phyloP scores from a whole-genome alignment of 2,329 filamentous ascomycete species.

The Neocatenulostroma microsporum region DNA sequence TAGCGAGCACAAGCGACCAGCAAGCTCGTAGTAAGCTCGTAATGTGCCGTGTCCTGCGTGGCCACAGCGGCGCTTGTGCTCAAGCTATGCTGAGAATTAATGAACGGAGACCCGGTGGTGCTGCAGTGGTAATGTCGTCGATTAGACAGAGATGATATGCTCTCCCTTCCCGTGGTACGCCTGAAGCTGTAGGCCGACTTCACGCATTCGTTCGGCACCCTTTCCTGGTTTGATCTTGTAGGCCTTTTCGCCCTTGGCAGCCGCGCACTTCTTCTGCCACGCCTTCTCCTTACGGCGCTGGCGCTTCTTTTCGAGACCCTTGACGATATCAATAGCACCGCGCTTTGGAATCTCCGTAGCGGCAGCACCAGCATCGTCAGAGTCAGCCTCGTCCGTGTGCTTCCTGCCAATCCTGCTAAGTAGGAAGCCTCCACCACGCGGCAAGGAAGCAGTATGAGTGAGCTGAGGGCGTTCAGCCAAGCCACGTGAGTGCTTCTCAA shows the following conservation, averaged over 20 bases:
- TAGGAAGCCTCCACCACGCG: constrained; percentile 62
- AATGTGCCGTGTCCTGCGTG: constrained; percentile 7
- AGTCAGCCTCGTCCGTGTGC: constrained; percentile 26
- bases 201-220: constrained; percentile 87
- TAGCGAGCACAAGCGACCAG: constrained; percentile 11
- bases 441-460: constrained; percentile 77
- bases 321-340: constrained; percentile 95
- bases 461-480: constrained; percentile 58
- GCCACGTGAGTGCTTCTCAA: constrained; percentile 37
- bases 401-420: constrained; percentile 26
- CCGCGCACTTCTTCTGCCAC: constrained; percentile 77
- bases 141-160: constrained; percentile 41
- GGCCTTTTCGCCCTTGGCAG: constrained; percentile 54
- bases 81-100: constrained; percentile 3
- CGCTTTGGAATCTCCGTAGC: constrained; percentile 58
- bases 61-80: constrained; percentile 11
- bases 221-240: constrained; percentile 69
- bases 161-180: constrained; percentile 61
- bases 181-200: constrained; percentile 81
- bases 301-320: constrained; percentile 88
- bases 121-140: neutral
- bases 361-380: constrained; percentile 14
- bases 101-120: neutral
- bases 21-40: neutral
- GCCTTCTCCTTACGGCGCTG: constrained; percentile 90